phyloP scores from a whole-genome alignment of 176 grass and related monocot genomes.

The Eremochloa ophiuroides region DNA sequence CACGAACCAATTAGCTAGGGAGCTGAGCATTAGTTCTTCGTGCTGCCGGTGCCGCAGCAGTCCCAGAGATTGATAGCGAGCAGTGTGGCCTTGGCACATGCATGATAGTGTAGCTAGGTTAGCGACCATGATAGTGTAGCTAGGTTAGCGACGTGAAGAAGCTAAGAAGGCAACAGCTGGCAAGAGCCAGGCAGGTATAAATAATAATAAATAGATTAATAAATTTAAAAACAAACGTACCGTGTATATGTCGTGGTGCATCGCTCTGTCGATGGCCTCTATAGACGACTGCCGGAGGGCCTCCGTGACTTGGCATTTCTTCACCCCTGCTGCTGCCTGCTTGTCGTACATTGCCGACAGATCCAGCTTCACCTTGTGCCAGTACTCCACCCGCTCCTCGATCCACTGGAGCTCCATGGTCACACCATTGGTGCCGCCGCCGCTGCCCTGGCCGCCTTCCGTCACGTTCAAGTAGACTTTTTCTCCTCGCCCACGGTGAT shows the following conservation, averaged over 20 bases:
- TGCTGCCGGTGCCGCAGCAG: no score
- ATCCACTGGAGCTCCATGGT: not conserved
- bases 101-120: no score
- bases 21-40: no score
- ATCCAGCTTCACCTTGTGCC: not conserved
- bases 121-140: no score
- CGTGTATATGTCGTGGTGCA: not conserved
- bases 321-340: not conserved
- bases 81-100: no score
- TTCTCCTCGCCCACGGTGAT: not conserved
- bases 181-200: no score
- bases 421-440: not conserved
- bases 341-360: not conserved
- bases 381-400: not conserved
- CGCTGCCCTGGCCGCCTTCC: not conserved
- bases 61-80: no score
- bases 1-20: no score
- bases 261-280: not conserved
- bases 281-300: not conserved
- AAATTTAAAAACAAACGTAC: not conserved
- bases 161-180: no score
- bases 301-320: not conserved
- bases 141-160: no score
- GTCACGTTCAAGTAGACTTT: conserved; percentile 1
- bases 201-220: no score